phyloP scores from a whole-genome alignment of 108 stramenopile genomes.

The Discostella pseudostelligera region DNA sequence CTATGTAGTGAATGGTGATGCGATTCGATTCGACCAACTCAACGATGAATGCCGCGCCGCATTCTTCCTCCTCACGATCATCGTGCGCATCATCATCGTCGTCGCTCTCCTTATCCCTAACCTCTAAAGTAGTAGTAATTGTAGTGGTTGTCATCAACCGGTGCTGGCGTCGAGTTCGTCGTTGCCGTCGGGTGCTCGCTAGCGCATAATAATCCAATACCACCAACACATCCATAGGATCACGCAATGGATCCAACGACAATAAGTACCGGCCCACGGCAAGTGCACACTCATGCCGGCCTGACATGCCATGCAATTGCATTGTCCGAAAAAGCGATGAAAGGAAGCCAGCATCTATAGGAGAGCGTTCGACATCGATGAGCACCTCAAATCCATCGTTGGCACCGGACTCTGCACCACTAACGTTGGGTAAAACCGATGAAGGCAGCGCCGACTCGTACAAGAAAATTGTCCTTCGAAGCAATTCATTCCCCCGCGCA shows the following conservation, averaged over 20 bases:
- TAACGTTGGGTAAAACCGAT: slow-evolving; percentile 41
- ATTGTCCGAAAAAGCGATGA: slow-evolving; percentile 62
- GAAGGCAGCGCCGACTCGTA: slow-evolving; percentile 62
- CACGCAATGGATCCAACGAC: slow-evolving; percentile 78
- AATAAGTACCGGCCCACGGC: slow-evolving; percentile 61
- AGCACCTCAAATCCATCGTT: slow-evolving; percentile 27
- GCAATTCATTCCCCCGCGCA: slow-evolving; percentile 54
- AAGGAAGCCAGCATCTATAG: slow-evolving; percentile 57
- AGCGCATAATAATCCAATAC: slow-evolving; percentile 73
- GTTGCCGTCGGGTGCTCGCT: slow-evolving; percentile 34
- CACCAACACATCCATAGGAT: slow-evolving; percentile 74
- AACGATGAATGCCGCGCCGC: slow-evolving; percentile 34
- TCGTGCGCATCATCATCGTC: slow-evolving; percentile 42
- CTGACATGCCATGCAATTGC: slow-evolving; percentile 49
- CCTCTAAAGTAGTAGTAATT: slow-evolving; percentile 22
- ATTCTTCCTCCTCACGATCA: slow-evolving; percentile 8
- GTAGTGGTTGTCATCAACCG: slow-evolving; percentile 1
- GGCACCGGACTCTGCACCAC: slow-evolving; percentile 1
- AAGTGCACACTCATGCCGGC: slow-evolving; percentile 52
- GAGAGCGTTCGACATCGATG: slow-evolving; percentile 22
- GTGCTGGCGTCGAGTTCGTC: background rate
- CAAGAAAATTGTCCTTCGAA: slow-evolving; percentile 62
- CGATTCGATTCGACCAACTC: slow-evolving; percentile 33
- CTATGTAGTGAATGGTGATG: slow-evolving; percentile 42
- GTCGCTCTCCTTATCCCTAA: too few species aligned